Percentiles rank a stretch among this genome's conserved stretches.
Evolutionary conservation across 192 early-diverging fungal genomes (phyloP).

Genomic region (Helicostylum pulchrum): DNA sequence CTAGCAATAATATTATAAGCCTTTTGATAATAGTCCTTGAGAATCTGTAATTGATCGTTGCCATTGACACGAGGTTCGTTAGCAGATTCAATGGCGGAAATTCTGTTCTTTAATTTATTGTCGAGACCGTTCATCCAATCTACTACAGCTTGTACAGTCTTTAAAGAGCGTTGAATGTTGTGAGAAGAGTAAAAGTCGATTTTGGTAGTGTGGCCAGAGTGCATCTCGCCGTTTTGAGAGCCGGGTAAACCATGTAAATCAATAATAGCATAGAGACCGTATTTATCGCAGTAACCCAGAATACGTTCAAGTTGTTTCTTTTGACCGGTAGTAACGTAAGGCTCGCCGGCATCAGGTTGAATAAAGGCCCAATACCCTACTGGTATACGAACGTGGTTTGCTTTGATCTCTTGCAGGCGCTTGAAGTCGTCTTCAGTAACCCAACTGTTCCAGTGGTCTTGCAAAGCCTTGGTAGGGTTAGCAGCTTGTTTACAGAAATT

Average conservation of each 20-base stretch:
- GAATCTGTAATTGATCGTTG: slow-evolving; percentile 16
- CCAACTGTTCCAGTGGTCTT: slow-evolving; percentile 55
- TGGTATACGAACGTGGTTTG: slow-evolving; percentile 58
- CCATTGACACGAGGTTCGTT: slow-evolving; percentile 42
- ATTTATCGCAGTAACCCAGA: slow-evolving; percentile 29
- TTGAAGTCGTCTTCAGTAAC: slow-evolving; percentile 51
- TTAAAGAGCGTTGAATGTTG: slow-evolving; percentile 17
- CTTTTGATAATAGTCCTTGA: slow-evolving; percentile 39
- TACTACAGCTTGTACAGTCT: slow-evolving; percentile 32
- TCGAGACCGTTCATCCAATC: slow-evolving; percentile 43
- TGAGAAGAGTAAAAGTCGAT: slow-evolving; percentile 34
- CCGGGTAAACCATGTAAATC: slow-evolving; percentile 60
- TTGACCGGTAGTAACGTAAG: slow-evolving; percentile 53
- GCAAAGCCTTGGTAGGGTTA: slow-evolving; percentile 31
- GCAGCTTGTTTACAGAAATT: slow-evolving; percentile 49
- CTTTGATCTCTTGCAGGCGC: slow-evolving; percentile 41
- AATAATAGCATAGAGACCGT: slow-evolving; percentile 49
- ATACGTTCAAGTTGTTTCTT: slow-evolving; percentile 34
- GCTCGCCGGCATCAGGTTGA: slow-evolving; percentile 51
- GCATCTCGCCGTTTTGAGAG: slow-evolving; percentile 59
- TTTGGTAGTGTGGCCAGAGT: slow-evolving; percentile 43
- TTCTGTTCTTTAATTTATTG: slow-evolving; percentile 8
- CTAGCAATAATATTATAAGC: slow-evolving; percentile 37
- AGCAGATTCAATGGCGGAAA: slow-evolving; percentile 26
- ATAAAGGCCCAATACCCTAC: slow-evolving; percentile 63